Conservation (phyloP, 768 basidiomycete species). For the Pleurotus cornucopiae region DNA sequence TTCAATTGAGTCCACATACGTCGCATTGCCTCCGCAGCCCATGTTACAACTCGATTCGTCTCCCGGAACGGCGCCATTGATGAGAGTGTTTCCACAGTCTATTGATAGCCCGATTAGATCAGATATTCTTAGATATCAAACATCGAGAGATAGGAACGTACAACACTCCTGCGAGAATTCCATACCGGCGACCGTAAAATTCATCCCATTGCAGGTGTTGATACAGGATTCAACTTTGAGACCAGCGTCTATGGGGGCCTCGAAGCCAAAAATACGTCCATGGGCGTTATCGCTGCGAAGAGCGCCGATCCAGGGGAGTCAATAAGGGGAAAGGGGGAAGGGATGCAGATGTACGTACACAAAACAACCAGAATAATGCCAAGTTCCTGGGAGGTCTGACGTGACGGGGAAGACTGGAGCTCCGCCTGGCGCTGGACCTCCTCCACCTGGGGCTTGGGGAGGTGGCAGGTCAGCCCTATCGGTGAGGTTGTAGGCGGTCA, state of each 20-base stretch:
- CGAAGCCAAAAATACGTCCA: slow-evolving; percentile 55
- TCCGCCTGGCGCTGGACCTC: slow-evolving; percentile 19
- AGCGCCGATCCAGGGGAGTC: neutral
- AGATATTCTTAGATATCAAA: neutral
- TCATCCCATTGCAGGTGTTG: slow-evolving; percentile 44
- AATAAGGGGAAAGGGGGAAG: too few relatives aligned
- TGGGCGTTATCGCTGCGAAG: slow-evolving; percentile 49
- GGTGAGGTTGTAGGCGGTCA: slow-evolving; percentile 70
- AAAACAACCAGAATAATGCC: slow-evolving; percentile 64
- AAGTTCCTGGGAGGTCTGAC: slow-evolving; percentile 46
- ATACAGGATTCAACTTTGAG: slow-evolving; percentile 65
- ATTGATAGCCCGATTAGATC: neutral
- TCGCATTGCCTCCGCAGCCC: slow-evolving; percentile 66
- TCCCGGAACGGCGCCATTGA: slow-evolving; percentile 53
- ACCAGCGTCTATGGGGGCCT: slow-evolving; percentile 22
- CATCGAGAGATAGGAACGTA: slow-evolving; percentile 20
- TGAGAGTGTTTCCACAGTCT: slow-evolving; percentile 71
- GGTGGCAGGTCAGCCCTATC: slow-evolving; percentile 45
- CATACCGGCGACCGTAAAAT: slow-evolving; percentile 64
- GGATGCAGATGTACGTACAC: slow-evolving; percentile 39
- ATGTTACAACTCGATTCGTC: slow-evolving; percentile 58
- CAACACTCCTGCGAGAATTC: slow-evolving; percentile 58
- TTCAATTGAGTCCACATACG: slow-evolving; percentile 34
- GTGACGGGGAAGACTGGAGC: slow-evolving; percentile 40
- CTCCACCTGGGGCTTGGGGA: slow-evolving; percentile 31